Percentiles rank a stretch among this genome's conserved stretches.
phyloP scores from a whole-genome alignment of 2,329 filamentous ascomycete genomes.

The Aspergillus neotritici region DNA sequence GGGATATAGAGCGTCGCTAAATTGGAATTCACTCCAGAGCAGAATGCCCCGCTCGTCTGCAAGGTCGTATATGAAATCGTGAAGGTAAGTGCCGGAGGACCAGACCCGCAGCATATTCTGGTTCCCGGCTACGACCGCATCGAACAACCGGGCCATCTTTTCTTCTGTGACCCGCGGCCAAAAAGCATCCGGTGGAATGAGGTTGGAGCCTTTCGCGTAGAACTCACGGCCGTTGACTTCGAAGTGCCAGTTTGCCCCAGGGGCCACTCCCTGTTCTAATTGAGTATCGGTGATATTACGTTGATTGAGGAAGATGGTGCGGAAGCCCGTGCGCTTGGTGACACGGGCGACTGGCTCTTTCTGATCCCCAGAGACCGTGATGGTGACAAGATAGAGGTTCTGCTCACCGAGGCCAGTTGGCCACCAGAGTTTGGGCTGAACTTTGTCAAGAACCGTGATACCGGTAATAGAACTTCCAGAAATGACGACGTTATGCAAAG shows the following conservation, averaged over 20 bases:
- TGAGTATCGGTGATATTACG: conserved; percentile 51
- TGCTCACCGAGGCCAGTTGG: conserved; percentile 53
- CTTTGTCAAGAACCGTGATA: conserved; percentile 38
- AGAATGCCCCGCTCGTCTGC: conserved; percentile 58
- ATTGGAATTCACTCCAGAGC: conserved; percentile 60
- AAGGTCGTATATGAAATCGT: conserved; percentile 59
- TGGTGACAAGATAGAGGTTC: conserved; percentile 52
- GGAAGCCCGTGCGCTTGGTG: conserved; percentile 54
- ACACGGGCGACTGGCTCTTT: conserved; percentile 40
- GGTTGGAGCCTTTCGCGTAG: conserved; percentile 60
- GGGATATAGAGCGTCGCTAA: conserved; percentile 57
- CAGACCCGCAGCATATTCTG: conserved; percentile 62
- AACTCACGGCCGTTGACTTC: conserved; percentile 61
- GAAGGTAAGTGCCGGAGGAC: conserved; percentile 56
- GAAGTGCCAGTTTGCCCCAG: conserved; percentile 59
- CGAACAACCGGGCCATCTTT: conserved; percentile 50
- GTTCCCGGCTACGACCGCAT: conserved; percentile 52
- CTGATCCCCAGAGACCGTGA: conserved; percentile 40
- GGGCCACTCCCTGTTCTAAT: conserved; percentile 49
- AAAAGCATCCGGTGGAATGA: conserved; percentile 59
- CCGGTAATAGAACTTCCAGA: conserved; percentile 47
- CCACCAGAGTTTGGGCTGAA: conserved; percentile 56
- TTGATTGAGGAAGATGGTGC: conserved; percentile 57
- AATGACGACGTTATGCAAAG: conserved; percentile 38
- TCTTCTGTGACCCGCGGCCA: conserved; percentile 55